A percentile compares a stretch with the other conserved stretches of the same genome.
These are phyloP conservation scores for Diplodia scrobiculata DNA, from an alignment of 2,329 filamentous ascomycete species.

Conservation along the genomic window DNA sequence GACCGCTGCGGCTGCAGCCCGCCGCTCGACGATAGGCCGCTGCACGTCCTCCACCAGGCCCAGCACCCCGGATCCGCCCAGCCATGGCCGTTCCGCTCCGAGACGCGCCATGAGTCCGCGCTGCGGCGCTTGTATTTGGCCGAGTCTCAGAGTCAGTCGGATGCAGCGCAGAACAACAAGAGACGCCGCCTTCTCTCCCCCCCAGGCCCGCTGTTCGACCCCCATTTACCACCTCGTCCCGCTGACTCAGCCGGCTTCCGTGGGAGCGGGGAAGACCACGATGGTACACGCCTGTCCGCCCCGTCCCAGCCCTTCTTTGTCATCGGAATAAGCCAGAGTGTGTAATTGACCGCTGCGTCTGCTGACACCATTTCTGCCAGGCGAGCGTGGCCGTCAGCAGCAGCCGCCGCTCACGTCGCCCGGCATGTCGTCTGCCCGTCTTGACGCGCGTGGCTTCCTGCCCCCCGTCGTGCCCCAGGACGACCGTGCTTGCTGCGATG, in stretches of 20 bases:
- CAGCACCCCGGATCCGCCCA: too few species aligned
- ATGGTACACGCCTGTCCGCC: slow-evolving; percentile 11
- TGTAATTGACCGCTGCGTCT: slow-evolving; percentile 23
- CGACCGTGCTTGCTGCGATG: slow-evolving; percentile 14
- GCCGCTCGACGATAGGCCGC: background rate
- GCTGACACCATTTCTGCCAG: slow-evolving; percentile 12
- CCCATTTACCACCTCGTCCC: background rate
- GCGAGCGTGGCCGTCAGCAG: slow-evolving; percentile 15
- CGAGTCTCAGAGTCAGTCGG: slow-evolving; percentile 7
- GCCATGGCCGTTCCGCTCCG: background rate
- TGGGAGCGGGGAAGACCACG: slow-evolving; percentile 20
- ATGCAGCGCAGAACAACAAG: slow-evolving; percentile 23
- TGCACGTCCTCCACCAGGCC: background rate
- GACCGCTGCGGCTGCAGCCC: background rate
- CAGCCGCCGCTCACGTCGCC: background rate
- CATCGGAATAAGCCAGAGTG: slow-evolving; percentile 13
- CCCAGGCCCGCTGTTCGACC: background rate
- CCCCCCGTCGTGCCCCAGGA: slow-evolving; percentile 1
- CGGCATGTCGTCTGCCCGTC: slow-evolving; percentile 11
- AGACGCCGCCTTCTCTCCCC: slow-evolving; percentile 17
- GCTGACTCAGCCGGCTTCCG: slow-evolving; percentile 26
- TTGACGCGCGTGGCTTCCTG: background rate
- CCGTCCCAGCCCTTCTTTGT: slow-evolving; percentile 21
- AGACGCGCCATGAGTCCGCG: background rate
- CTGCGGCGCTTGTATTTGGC: slow-evolving; percentile 3